Base-by-base conservation (phyloP, 2,329 filamentous ascomycete species). In the Neonectria coccinea region DNA sequence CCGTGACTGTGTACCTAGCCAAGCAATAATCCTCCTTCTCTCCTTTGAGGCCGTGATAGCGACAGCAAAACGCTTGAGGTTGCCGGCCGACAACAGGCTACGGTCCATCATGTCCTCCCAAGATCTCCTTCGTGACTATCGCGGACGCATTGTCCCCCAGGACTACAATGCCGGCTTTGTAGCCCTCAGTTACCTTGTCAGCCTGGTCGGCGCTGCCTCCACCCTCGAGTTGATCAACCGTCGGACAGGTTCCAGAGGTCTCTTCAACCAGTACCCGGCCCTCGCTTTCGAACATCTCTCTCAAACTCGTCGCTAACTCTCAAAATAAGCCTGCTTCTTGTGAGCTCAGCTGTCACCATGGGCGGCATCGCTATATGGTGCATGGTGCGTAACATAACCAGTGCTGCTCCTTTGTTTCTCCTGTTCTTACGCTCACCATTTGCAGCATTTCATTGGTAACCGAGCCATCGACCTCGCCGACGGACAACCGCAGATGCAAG, bases 201-300 rank as follows among this genome's bases (percentile, higher is more conserved):
- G 92, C 73, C 83, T 92, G 36, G 85, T 93, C 68, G 94, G 94
- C 66, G 90, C 92, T 53, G 85, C 88, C 55, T 93, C 93, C 4
- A 94, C 93, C 0, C 83, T 97, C 33, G 94, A 97, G 77, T 81
- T 97, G 63, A 88, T 97, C 56, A 92, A 96, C 75, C 84, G 92
- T 63, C 85, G 92, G 70, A 93, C 91, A 1, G 89, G 91, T 2
- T 86, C 86, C 58, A 87, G 86, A 74, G 91, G 91, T 9, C 77
- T 86, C 59, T 88, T 89, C 75, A 93, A 93, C 73, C 89, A 91
- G 90, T 91, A 84, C 59, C 83, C 71, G 31, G 39, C 41, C 20
- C 18, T 27, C 20, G 62, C 16, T 61, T 48, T 61, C 5, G 25
- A 56, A 18, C 25, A 56, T 5, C 33, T n/a, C 4, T 48, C 50